Conservation (phyloP, 495 filamentous ascomycete species). For the Penicillium lagena region DNA sequence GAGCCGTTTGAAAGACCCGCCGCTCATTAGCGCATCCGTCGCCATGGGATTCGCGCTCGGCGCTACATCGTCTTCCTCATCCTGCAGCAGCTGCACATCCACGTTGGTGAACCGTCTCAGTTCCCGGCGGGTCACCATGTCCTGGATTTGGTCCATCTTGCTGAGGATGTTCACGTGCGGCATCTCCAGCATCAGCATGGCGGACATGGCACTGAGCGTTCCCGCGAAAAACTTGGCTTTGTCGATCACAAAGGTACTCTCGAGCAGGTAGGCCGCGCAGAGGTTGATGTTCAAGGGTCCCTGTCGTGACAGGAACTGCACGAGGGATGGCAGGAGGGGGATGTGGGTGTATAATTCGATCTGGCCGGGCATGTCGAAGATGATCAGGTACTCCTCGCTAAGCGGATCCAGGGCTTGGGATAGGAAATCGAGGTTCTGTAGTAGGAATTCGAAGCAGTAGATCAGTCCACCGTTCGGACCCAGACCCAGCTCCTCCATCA, state of each 20-base stretch:
- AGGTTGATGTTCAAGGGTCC: conserved; percentile 83
- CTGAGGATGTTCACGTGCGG: conserved; percentile 91
- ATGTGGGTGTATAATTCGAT: conserved; percentile 99
- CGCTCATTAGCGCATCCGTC: conserved; percentile 65
- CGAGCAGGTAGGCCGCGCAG: conserved; percentile 92
- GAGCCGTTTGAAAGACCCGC: conserved; percentile 67
- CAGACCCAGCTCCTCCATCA: conserved; percentile 93
- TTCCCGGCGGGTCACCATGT: conserved; percentile 72
- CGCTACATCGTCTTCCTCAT: conserved; percentile 44
- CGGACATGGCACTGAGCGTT: conserved; percentile 91
- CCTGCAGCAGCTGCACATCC: conserved; percentile 69
- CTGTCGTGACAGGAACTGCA: conserved; percentile 69
- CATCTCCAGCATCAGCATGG: conserved; percentile 96
- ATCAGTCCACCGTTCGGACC: conserved; percentile 95
- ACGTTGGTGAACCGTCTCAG: conserved; percentile 83
- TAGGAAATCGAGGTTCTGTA: conserved; percentile 94
- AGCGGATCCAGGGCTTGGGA: conserved; percentile 79
- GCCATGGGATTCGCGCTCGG: conserved; percentile 46
- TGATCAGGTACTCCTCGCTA: conserved; percentile 90
- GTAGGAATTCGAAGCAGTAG: conserved; percentile 92
- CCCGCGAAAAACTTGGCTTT: conserved; percentile 96
- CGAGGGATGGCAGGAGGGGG: conserved; percentile 81
- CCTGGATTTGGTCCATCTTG: conserved; percentile 95
- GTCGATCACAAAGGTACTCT: conserved; percentile 91
- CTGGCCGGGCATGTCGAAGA: conserved; percentile 98